A percentile compares a stretch with the other conserved stretches of the same genome.
phyloP scores from a whole-genome alignment of 192 early-diverging fungal species.

The Coemansia sp. region DNA sequence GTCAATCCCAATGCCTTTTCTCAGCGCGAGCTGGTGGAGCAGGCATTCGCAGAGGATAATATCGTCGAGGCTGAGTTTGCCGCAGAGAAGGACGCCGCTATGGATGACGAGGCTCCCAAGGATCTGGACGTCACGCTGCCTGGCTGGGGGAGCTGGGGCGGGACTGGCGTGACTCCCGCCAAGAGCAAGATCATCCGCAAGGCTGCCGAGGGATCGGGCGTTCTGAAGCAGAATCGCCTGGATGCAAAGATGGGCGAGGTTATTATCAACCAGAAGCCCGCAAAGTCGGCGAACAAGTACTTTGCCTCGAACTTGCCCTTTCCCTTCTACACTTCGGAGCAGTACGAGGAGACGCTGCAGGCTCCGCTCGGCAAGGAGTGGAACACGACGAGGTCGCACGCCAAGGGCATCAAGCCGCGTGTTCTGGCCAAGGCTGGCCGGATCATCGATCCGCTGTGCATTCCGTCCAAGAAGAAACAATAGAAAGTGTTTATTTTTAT shows the following conservation, averaged over 20 bases:
- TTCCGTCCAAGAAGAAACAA: constrained; percentile 62
- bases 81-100: constrained; percentile 73
- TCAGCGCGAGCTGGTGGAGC: constrained; percentile 84
- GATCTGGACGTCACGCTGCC: constrained; percentile 85
- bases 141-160: constrained; percentile 93
- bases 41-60: constrained; percentile 96
- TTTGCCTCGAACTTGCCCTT: constrained; percentile 74
- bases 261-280: constrained; percentile 89
- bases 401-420: constrained; percentile 77
- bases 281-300: constrained; percentile 79
- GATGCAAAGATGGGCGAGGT: constrained; percentile 61
- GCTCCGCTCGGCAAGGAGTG: constrained; percentile 95
- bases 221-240: constrained; percentile 19
- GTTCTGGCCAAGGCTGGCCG: constrained; percentile 82
- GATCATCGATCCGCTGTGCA: constrained; percentile 84
- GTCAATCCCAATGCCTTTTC: constrained; percentile 62
- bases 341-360: constrained; percentile 87
- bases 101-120: constrained; percentile 77
- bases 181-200: constrained; percentile 64
- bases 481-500: neutral
- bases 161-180: constrained; percentile 64
- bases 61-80: constrained; percentile 88
- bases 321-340: constrained; percentile 81
- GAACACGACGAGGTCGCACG: constrained; percentile 80
- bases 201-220: constrained; percentile 26